Evolutionary conservation across 306 rosid species (phyloP).

Genomic region (Sindora glabra): DNA sequence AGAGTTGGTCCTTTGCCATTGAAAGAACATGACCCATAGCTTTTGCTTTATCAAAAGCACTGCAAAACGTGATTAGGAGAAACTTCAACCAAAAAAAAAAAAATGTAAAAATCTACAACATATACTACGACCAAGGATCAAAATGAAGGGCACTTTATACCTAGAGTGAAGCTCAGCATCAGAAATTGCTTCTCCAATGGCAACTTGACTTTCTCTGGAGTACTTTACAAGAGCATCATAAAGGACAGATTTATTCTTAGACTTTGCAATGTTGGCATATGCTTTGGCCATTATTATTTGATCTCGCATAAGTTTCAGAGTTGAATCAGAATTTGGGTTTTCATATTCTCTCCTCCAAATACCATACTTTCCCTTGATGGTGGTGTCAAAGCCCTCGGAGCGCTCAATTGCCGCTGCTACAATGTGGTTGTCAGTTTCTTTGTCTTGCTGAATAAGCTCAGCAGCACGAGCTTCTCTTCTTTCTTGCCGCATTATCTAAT

Average conservation of each 20-base stretch:
- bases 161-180: slow-evolving; percentile 86
- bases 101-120: slow-evolving; percentile 11
- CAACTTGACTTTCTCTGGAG: slow-evolving; percentile 55
- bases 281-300: slow-evolving; percentile 94
- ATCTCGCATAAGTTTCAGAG: slow-evolving; percentile 88
- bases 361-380: slow-evolving; percentile 68
- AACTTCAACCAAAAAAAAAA: slow-evolving; percentile 24
- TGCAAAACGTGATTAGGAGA: slow-evolving; percentile 29
- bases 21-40: slow-evolving; percentile 90
- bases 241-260: slow-evolving; percentile 55
- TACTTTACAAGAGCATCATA: slow-evolving; percentile 54
- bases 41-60: slow-evolving; percentile 86
- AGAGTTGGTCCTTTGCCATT: slow-evolving; percentile 70
- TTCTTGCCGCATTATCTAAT: slow-evolving; percentile 67
- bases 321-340: slow-evolving; percentile 81
- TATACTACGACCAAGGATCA: slow-evolving; percentile 3
- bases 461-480: slow-evolving; percentile 68
- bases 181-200: slow-evolving; percentile 71
- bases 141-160: too few relatives aligned
- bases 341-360: slow-evolving; percentile 94
- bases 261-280: slow-evolving; percentile 75
- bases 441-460: slow-evolving; percentile 50
- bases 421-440: slow-evolving; percentile 55
- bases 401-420: slow-evolving; percentile 66
- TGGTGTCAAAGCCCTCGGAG: slow-evolving; percentile 51